phyloP scores from a whole-genome alignment of 1,139 yeast species.

The Saccharomyces hybrid region DNA sequence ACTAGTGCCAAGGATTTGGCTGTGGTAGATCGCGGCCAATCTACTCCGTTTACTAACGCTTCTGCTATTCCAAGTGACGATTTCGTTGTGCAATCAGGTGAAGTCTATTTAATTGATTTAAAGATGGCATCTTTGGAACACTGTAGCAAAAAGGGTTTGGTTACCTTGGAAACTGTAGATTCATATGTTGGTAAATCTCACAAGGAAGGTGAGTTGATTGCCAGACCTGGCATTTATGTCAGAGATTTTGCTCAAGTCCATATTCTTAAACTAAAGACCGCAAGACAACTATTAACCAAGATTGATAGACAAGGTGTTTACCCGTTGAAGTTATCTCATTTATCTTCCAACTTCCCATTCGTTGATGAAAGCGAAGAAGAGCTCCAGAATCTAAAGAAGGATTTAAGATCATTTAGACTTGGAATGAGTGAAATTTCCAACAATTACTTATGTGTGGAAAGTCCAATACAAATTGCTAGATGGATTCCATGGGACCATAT shows the following conservation, averaged over 20 bases:
- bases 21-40: conserved; percentile 28
- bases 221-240: conserved; percentile 66
- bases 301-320: conserved; percentile 79
- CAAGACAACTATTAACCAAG: conserved; percentile 62
- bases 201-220: conserved; percentile 42
- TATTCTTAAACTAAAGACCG: conserved; percentile 64
- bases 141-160: conserved; percentile 50
- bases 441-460: conserved; percentile 69
- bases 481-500: conserved; percentile 62
- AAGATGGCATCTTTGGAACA: conserved; percentile 64
- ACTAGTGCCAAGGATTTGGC: conserved; percentile 38
- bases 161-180: conserved; percentile 60
- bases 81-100: conserved; percentile 67
- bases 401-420: conserved; percentile 53
- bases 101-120: conserved; percentile 78
- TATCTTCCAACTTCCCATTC: conserved; percentile 54
- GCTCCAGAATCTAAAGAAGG: conserved; percentile 42
- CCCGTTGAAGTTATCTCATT: conserved; percentile 77
- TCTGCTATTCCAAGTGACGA: conserved; percentile 68
- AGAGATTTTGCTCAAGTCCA: conserved; percentile 81
- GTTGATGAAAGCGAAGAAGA: conserved; percentile 33
- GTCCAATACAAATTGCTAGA: conserved; percentile 64
- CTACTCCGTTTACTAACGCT: conserved; percentile 31
- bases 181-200: conserved; percentile 56
- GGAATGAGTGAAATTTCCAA: conserved; percentile 79